phyloP scores from a whole-genome alignment of 1,284 basidiomycete genomes.

The Tilletia setariae region DNA sequence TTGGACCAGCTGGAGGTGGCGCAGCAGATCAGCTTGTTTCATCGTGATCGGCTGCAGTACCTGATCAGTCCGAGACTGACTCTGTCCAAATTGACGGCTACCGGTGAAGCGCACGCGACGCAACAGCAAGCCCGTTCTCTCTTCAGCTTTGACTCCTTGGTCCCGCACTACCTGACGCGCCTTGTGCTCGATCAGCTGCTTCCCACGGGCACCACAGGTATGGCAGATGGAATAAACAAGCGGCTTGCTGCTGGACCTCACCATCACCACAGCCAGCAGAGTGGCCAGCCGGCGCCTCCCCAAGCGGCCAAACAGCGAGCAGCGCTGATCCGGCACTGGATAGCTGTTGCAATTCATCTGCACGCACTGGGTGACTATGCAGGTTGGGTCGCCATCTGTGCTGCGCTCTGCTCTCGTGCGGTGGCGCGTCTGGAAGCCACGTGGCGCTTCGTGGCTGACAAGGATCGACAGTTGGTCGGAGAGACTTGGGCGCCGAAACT shows the following conservation, averaged over 20 bases:
- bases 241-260: not conserved
- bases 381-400: constrained; percentile 47
- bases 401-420: constrained; percentile 49
- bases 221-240: constrained; percentile 15
- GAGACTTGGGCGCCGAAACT: constrained; percentile 41
- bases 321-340: constrained; percentile 49
- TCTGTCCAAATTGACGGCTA: not conserved
- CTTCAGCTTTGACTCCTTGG: constrained; percentile 45
- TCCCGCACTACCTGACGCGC: constrained; percentile 45
- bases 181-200: constrained; percentile 45
- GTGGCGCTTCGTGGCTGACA: constrained; percentile 45
- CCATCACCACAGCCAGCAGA: not conserved
- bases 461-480: constrained; percentile 36
- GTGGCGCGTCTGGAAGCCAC: constrained; percentile 43
- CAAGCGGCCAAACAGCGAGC: constrained; percentile 37
- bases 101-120: constrained; percentile 3
- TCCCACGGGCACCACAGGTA: not conserved
- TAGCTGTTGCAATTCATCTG: constrained; percentile 41
- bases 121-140: constrained; percentile 21
- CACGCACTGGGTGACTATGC: constrained; percentile 37
- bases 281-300: constrained; percentile 11
- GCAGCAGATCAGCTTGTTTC: constrained; percentile 48
- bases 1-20: constrained; percentile 49
- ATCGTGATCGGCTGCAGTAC: constrained; percentile 32
- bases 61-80: constrained; percentile 22